Base-by-base conservation (phyloP, 2,329 filamentous ascomycete species). In the Paecilomyces variotii region DNA sequence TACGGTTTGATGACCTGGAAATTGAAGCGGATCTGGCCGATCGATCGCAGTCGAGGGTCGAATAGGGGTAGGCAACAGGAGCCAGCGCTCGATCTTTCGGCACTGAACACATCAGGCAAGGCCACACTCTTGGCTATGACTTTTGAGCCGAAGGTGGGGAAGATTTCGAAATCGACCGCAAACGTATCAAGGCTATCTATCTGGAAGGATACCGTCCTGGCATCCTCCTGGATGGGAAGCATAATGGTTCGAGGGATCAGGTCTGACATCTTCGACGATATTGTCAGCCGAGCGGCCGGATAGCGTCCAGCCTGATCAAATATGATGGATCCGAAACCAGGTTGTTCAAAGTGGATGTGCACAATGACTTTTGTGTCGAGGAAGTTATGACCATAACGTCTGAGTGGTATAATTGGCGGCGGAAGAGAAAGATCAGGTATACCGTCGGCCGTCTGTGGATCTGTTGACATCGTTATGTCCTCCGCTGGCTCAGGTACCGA, bases 291-390 rank as follows among this genome's bases (percentile, higher is more conserved):
- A 56, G 94, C 91, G 24, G 94, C 94, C 19, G 94, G 94, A 68
- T 99, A 96, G 72, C 97, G 96, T 70, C 90, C 91, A 66, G 96
- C 90, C 70, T 97, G 93, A 77, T 97, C 97, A 76, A 99, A 99
- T n/a, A 89, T 78, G 56, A 99, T 87, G 0, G 94, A 89, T 55
- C 94, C 82, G 10, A 63, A 63, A 24, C 66, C 70, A 28, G 78
- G 84, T 60, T 88, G 87, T 56, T 93, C 90, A 68, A 99, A 97
- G 65, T 84, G 90, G 63, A 99, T 88, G 68, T 97, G 90, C 11
- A 99, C 87, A 63, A 97, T 95, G 0, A 92, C 96, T 78, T 97
- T 99, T 30, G 91, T 96, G 70, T 99, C 94, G 35, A 99, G 81
- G 80, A 99, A 99, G 74, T 97, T 99, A 78, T 99, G 94, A 14